Percentiles rank a stretch among this genome's conserved stretches.
Conservation (phyloP, 495 filamentous ascomycete species). For the Ramalina peruviana region DNA sequence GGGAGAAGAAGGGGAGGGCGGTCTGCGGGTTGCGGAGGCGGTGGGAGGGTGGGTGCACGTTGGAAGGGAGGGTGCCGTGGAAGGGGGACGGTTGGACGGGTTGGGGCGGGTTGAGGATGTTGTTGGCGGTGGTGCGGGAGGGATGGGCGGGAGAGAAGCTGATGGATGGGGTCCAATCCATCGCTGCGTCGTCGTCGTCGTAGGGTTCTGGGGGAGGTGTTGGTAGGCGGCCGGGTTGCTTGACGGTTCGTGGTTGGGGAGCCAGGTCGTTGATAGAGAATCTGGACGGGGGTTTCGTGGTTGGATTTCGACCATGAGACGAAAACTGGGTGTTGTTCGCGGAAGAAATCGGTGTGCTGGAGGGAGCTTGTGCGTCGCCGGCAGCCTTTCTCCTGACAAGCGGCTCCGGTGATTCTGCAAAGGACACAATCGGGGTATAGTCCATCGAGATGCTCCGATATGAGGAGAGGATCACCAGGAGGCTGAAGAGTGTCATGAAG, state of each 20-base stretch:
- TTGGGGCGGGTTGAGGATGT: slow-evolving; percentile 20
- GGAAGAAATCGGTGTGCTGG: neutral
- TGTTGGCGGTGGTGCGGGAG: slow-evolving; percentile 19
- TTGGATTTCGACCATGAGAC: slow-evolving; percentile 10
- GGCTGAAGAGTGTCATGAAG: slow-evolving; percentile 25
- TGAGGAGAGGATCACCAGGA: slow-evolving; percentile 27
- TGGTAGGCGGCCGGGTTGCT: slow-evolving; percentile 22
- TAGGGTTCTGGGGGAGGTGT: slow-evolving; percentile 28
- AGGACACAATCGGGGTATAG: slow-evolving; percentile 43
- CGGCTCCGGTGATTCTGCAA: slow-evolving; percentile 30
- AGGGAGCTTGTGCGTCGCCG: slow-evolving; percentile 9
- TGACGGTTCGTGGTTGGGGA: slow-evolving; percentile 15
- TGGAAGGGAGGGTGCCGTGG: slow-evolving; percentile 47
- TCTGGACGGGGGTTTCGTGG: slow-evolving; percentile 15
- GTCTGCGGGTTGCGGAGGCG: slow-evolving; percentile 46
- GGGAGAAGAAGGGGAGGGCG: slow-evolving; percentile 30
- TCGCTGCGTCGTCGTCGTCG: slow-evolving; percentile 35
- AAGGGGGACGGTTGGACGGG: slow-evolving; percentile 39
- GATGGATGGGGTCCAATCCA: slow-evolving; percentile 74
- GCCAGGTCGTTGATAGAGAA: slow-evolving; percentile 32
- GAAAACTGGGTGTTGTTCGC: slow-evolving; percentile 1
- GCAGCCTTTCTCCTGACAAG: slow-evolving; percentile 13
- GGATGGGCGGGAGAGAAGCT: slow-evolving; percentile 28
- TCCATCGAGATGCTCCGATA: slow-evolving; percentile 37
- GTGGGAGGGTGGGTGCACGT: slow-evolving; percentile 50